phyloP scores from a whole-genome alignment of 352 stramenopile species.

The Thraustochytrium striatum region DNA sequence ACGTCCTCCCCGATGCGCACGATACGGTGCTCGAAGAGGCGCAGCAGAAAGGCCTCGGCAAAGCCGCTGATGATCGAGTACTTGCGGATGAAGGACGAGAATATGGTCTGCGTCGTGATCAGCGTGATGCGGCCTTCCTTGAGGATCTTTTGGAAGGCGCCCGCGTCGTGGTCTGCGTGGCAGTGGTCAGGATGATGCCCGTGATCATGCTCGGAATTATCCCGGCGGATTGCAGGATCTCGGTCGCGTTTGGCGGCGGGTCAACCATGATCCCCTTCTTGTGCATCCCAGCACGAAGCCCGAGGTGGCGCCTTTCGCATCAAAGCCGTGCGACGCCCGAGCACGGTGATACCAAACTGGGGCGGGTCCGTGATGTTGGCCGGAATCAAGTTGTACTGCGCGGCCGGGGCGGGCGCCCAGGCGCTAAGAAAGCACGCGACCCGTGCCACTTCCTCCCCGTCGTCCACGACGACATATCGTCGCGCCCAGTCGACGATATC shows the following conservation, averaged over 20 bases:
- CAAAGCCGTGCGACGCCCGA: constrained; percentile 90
- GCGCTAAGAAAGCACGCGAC: constrained; percentile 14
- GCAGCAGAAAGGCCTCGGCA: constrained; percentile 77
- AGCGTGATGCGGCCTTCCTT: constrained; percentile 85
- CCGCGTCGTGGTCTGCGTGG: constrained; percentile 91
- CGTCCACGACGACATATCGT: constrained; percentile 25
- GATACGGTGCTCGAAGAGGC: constrained; percentile 51
- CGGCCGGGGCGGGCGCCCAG: background rate
- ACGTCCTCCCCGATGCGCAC: constrained; percentile 87
- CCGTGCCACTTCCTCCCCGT: background rate
- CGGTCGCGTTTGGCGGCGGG: constrained; percentile 80
- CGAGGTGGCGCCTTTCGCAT: constrained; percentile 83
- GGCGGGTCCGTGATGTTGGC: constrained; percentile 69
- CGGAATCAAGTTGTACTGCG: background rate
- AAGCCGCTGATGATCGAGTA: constrained; percentile 88
- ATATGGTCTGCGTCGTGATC: constrained; percentile 92
- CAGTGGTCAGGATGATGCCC: constrained; percentile 93
- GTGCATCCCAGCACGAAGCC: constrained; percentile 94
- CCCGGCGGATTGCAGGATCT: constrained; percentile 72
- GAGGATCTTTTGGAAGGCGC: constrained; percentile 92
- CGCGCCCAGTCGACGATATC: constrained; percentile 16
- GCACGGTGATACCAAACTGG: constrained; percentile 87
- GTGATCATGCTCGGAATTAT: constrained; percentile 86
- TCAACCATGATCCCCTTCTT: constrained; percentile 93
- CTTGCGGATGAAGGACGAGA: constrained; percentile 91